Evolutionary conservation across 768 basidiomycete species (phyloP).

Genomic region (Mycena capillaripes): DNA sequence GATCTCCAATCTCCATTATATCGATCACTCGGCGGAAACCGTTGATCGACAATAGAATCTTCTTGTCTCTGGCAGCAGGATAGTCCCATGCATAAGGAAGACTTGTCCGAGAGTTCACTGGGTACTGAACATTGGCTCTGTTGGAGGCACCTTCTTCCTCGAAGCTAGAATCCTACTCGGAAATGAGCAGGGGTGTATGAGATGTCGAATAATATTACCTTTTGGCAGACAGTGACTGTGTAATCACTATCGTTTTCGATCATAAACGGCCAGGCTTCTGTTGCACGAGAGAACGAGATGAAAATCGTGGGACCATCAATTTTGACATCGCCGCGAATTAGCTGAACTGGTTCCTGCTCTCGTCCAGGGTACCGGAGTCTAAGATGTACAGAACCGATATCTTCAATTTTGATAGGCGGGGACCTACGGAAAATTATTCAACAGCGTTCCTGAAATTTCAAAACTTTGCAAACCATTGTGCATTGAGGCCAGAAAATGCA

Average conservation of each 20-base stretch:
- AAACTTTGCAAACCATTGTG: slow-evolving; percentile 74
- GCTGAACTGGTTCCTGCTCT: slow-evolving; percentile 53
- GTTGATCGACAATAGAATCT: slow-evolving; percentile 75
- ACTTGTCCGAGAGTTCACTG: slow-evolving; percentile 66
- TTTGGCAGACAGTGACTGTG: slow-evolving; percentile 77
- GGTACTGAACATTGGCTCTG: slow-evolving; percentile 65
- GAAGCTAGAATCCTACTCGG: slow-evolving; percentile 58
- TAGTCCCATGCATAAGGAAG: slow-evolving; percentile 93
- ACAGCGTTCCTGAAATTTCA: slow-evolving; percentile 11
- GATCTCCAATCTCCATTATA: slow-evolving; percentile 95
- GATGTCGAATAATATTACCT: slow-evolving; percentile 56
- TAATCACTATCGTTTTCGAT: slow-evolving; percentile 92
- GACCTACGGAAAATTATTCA: slow-evolving; percentile 70
- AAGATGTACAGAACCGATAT: slow-evolving; percentile 88
- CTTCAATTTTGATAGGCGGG: slow-evolving; percentile 90
- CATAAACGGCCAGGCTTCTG: slow-evolving; percentile 88
- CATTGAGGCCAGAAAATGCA: slow-evolving; percentile 88
- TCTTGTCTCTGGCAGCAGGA: slow-evolving; percentile 88
- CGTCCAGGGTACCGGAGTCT: slow-evolving; percentile 66
- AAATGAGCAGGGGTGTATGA: slow-evolving; percentile 2
- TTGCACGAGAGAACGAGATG: slow-evolving; percentile 76
- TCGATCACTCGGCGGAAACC: slow-evolving; percentile 79
- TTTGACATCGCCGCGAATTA: slow-evolving; percentile 83
- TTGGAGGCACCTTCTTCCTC: slow-evolving; percentile 50
- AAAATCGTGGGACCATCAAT: slow-evolving; percentile 93